Evolutionary conservation across 805 yeast species (phyloP).

Genomic region (Metschnikowia peoriensis): DNA sequence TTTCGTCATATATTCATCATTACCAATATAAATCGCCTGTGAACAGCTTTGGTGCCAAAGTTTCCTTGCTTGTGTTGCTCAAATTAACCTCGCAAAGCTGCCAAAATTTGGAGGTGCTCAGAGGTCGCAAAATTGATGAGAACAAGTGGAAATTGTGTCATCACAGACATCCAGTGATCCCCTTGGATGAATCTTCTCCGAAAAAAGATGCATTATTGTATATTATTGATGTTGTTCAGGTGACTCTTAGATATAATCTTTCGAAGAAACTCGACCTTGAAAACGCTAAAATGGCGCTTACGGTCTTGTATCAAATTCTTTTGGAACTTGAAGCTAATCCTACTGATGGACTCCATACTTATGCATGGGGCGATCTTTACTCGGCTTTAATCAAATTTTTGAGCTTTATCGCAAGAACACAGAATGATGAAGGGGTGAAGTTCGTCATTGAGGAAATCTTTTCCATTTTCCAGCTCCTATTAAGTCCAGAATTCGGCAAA

Average conservation of each 20-base stretch:
- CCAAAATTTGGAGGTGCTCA: background rate
- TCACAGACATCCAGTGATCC: slow-evolving; percentile 36
- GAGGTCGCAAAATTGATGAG: slow-evolving; percentile 27
- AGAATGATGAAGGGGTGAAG: slow-evolving; percentile 20
- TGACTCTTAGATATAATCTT: slow-evolving; percentile 33
- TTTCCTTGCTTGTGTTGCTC: slow-evolving; percentile 27
- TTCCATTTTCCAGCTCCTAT: slow-evolving; percentile 14
- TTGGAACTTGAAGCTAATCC: slow-evolving; percentile 19
- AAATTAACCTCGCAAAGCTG: slow-evolving; percentile 21
- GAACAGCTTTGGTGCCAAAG: slow-evolving; percentile 25
- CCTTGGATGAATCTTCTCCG: slow-evolving; percentile 14
- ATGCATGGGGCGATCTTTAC: slow-evolving; percentile 37
- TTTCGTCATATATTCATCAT: slow-evolving; percentile 37
- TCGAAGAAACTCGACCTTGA: slow-evolving; percentile 34
- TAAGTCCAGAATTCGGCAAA: slow-evolving; percentile 20
- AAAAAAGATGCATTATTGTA: slow-evolving; percentile 31
- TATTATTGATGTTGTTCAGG: slow-evolving; percentile 16
- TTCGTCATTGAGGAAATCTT: slow-evolving; percentile 18
- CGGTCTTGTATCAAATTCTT: slow-evolving; percentile 26
- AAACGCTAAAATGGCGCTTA: slow-evolving; percentile 28
- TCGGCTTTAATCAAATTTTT: slow-evolving; percentile 29
- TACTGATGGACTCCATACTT: slow-evolving; percentile 19
- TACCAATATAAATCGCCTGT: slow-evolving; percentile 33
- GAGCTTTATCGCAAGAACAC: slow-evolving; percentile 21
- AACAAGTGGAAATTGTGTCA: slow-evolving; percentile 44